phyloP scores from a whole-genome alignment of 2,329 filamentous ascomycete genomes.

The Penicillium sp. region DNA sequence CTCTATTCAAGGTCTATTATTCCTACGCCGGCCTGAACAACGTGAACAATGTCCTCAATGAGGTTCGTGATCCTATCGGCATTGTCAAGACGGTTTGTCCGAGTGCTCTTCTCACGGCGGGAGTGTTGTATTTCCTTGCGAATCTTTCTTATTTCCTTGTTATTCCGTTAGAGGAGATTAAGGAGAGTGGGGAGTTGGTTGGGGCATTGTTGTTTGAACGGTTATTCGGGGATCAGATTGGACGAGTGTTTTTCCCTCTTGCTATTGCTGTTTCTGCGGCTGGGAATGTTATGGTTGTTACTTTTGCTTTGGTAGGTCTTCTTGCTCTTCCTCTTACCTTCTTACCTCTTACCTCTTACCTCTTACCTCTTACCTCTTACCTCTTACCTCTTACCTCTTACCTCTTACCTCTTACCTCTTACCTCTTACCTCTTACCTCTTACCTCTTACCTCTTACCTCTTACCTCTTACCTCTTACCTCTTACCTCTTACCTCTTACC shows the following conservation, averaged over 20 bases:
- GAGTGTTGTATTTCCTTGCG: slow-evolving; percentile 62
- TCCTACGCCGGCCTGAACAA: slow-evolving; percentile 65
- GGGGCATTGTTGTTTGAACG: slow-evolving; percentile 64
- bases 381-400: too few species aligned
- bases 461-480: too few species aligned
- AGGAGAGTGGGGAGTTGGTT: slow-evolving; percentile 62
- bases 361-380: too few species aligned
- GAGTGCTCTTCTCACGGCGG: slow-evolving; percentile 58
- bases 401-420: too few species aligned
- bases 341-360: too few species aligned
- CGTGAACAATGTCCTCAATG: slow-evolving; percentile 67
- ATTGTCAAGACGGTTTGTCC: slow-evolving; percentile 62
- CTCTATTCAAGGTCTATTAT: slow-evolving; percentile 62
- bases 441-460: too few species aligned
- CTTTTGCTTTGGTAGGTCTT: slow-evolving; percentile 60
- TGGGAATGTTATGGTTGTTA: slow-evolving; percentile 70
- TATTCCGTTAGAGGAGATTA: slow-evolving; percentile 64
- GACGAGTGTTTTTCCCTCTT: slow-evolving; percentile 57
- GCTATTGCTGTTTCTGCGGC: slow-evolving; percentile 64
- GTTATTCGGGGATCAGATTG: slow-evolving; percentile 58
- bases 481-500: too few species aligned
- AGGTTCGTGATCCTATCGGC: slow-evolving; percentile 64
- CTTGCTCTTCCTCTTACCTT: background rate
- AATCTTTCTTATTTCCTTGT: slow-evolving; percentile 64
- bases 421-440: too few species aligned